These are phyloP conservation scores for Penicillium lividum DNA, from an alignment of 495 filamentous ascomycete species.

Conservation along the genomic window DNA sequence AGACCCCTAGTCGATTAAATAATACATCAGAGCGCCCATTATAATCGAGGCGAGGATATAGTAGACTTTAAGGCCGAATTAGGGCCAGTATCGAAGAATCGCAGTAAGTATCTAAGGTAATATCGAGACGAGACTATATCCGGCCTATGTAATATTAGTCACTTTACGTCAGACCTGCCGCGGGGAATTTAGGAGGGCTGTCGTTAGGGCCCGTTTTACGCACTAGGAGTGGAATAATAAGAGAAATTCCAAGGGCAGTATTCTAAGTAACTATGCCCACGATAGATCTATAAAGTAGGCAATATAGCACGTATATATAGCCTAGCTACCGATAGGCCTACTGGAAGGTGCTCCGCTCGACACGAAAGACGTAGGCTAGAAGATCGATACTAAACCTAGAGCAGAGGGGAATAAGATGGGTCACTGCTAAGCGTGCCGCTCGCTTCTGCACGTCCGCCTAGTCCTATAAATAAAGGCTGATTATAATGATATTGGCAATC, in stretches of 20 bases:
- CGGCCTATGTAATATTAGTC: conserved; percentile 5
- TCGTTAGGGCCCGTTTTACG: neutral
- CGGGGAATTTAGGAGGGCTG: neutral
- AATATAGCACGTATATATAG: conserved; percentile 1
- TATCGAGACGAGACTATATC: conserved; percentile 9
- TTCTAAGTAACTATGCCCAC: too few species aligned
- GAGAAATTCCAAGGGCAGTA: conserved; percentile 3
- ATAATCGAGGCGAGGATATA: neutral
- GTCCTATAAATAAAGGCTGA: neutral
- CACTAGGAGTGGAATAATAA: conserved; percentile 6
- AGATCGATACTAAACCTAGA: conserved; percentile 7
- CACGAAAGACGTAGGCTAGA: conserved; percentile 1
- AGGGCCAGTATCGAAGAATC: conserved; percentile 4
- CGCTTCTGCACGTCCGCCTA: conserved; percentile 13
- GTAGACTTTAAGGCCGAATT: conserved; percentile 6
- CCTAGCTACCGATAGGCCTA: conserved; percentile 7
- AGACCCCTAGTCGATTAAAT: conserved; percentile 5
- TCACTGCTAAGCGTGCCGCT: conserved; percentile 8
- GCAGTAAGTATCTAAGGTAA: conserved; percentile 10
- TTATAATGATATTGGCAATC: conserved; percentile 6
- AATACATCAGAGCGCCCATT: conserved; percentile 3
- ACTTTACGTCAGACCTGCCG: neutral
- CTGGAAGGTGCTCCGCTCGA: conserved; percentile 5
- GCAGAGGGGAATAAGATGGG: conserved; percentile 8
- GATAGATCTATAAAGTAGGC: neutral